A percentile compares a stretch with the other conserved stretches of the same genome.
These are phyloP conservation scores for Dichomitus squalens DNA, from an alignment of 1,284 basidiomycete species.

Conservation along the genomic window DNA sequence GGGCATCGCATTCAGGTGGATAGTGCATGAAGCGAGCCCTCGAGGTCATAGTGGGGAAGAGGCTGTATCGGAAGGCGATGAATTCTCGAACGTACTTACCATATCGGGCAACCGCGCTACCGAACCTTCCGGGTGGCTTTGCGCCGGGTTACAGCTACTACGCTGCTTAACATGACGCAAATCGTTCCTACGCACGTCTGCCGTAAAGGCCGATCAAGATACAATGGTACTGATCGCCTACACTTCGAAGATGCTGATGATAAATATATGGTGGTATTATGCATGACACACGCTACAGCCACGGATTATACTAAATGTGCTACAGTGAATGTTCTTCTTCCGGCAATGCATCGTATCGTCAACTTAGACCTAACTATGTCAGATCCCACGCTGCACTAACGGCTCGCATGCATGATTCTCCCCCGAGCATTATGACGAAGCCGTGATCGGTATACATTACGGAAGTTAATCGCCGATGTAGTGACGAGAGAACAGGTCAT, in stretches of 20 bases:
- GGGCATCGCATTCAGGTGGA: slow-evolving; percentile 17
- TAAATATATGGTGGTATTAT: background rate
- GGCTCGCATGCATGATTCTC: no score
- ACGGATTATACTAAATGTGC: background rate
- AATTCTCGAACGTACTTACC: slow-evolving; percentile 21
- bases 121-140: slow-evolving; percentile 14
- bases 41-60: background rate
- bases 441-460: background rate
- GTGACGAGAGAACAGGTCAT: slow-evolving; percentile 49
- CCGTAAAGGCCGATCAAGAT: background rate
- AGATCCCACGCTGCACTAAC: no score
- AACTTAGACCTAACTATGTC: background rate
- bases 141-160: slow-evolving; percentile 7
- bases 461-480: slow-evolving; percentile 36
- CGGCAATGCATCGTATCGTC: background rate
- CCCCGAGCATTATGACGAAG: no score
- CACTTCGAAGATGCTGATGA: background rate
- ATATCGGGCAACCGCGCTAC: slow-evolving; percentile 4
- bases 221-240: no score
- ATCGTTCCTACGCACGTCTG: background rate
- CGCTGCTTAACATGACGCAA: background rate
- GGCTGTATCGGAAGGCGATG: slow-evolving; percentile 21
- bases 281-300: background rate
- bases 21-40: slow-evolving; percentile 10
- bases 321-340: background rate